phyloP scores from a whole-genome alignment of 2,329 filamentous ascomycete species.

The Albifimbria verrucaria region DNA sequence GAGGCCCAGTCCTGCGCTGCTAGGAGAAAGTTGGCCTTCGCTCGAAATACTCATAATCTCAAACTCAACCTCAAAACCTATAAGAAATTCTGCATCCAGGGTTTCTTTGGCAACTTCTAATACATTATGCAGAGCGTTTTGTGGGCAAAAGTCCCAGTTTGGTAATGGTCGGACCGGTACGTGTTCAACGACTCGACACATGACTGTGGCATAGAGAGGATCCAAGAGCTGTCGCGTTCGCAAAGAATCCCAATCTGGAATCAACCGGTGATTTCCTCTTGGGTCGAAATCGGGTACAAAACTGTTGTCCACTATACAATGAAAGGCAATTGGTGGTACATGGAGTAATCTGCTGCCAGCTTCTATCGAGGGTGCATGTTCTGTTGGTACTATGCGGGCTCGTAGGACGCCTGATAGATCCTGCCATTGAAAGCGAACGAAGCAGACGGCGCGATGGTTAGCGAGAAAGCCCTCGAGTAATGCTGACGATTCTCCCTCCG shows the following conservation, averaged over 20 bases:
- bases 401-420: constrained; percentile 1
- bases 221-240: neutral
- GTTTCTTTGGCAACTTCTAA: neutral
- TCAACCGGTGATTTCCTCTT: neutral
- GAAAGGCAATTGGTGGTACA: neutral
- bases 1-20: neutral
- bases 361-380: neutral
- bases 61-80: neutral
- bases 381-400: neutral
- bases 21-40: neutral
- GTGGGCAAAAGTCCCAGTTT: neutral
- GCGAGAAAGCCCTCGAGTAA: too few relatives aligned
- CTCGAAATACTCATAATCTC: neutral
- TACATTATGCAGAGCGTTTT: neutral
- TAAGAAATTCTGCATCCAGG: neutral
- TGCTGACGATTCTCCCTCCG: too few relatives aligned
- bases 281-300: neutral
- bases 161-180: neutral
- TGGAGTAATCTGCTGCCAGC: neutral
- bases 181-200: neutral
- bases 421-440: constrained; percentile 4
- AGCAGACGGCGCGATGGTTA: too few relatives aligned
- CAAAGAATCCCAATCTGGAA: constrained; percentile 1
- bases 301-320: neutral
- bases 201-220: constrained; percentile 3